Evolutionary conservation across 805 yeast species (phyloP).

Genomic region (Lachancea cidri): DNA sequence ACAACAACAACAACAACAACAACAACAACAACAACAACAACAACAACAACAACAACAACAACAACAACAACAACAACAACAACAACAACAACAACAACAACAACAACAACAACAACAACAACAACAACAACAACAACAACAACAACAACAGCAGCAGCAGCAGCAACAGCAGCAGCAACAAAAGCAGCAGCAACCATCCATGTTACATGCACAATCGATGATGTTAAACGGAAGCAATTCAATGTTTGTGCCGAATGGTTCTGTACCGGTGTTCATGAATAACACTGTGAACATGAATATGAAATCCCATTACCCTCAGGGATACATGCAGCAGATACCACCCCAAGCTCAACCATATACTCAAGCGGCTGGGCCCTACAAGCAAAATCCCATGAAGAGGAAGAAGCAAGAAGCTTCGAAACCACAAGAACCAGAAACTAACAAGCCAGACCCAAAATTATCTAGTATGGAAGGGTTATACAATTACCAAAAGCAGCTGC

Average conservation of each 20-base stretch:
- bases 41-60: constrained; percentile 12
- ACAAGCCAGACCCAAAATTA: constrained; percentile 7
- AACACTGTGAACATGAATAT: neutral
- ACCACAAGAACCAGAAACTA: constrained; percentile 3
- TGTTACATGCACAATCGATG: neutral
- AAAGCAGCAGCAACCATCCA: constrained; percentile 11
- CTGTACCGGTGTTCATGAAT: constrained; percentile 4
- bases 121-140: constrained; percentile 34
- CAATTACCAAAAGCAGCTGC: constrained; percentile 76
- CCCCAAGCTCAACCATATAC: neutral
- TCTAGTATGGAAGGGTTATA: constrained; percentile 49
- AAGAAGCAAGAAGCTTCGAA: constrained; percentile 18
- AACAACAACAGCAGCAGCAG: constrained; percentile 33
- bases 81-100: constrained; percentile 5
- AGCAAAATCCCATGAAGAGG: neutral
- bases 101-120: constrained; percentile 7
- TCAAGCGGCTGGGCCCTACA: neutral
- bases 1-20: constrained; percentile 9
- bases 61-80: constrained; percentile 15
- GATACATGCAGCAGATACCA: neutral
- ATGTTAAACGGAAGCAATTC: constrained; percentile 2
- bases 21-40: constrained; percentile 8
- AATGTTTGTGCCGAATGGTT: constrained; percentile 1
- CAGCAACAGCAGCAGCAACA: constrained; percentile 32
- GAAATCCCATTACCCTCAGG: constrained; percentile 2